These are phyloP conservation scores for Erodium maritimum DNA, from an alignment of 345 rosid genomes.

Conservation along the genomic window DNA sequence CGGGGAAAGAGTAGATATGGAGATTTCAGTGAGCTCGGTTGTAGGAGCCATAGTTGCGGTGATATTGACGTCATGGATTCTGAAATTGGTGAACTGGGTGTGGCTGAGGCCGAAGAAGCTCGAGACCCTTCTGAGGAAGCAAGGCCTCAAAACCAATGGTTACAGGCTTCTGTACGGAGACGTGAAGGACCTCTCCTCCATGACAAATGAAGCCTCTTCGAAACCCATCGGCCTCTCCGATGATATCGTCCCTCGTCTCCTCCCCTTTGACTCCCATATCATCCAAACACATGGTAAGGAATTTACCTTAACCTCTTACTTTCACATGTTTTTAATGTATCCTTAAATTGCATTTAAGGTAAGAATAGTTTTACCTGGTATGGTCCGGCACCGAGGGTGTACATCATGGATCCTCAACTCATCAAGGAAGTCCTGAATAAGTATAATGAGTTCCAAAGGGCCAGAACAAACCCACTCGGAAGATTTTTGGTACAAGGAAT, in stretches of 20 bases:
- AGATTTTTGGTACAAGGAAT: not conserved
- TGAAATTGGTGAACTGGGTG: constrained; percentile 18
- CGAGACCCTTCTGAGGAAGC: constrained; percentile 16
- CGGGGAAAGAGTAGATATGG: too few relatives aligned
- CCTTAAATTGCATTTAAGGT: not conserved
- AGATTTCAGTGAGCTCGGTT: not conserved
- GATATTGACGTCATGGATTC: not conserved
- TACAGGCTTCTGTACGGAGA: constrained; percentile 19
- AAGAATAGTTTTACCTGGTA: constrained; percentile 5
- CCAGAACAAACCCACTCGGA: not conserved
- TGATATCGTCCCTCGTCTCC: constrained; percentile 9
- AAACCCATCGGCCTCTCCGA: not conserved
- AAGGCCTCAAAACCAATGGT: constrained; percentile 18
- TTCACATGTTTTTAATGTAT: too few relatives aligned
- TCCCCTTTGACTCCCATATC: constrained; percentile 6
- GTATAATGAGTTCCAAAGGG: not conserved
- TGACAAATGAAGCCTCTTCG: too few relatives aligned
- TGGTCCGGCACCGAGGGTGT: constrained; percentile 8
- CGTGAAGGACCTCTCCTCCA: too few relatives aligned
- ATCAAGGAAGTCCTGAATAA: constrained; percentile 1
- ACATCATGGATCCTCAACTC: constrained; percentile 5
- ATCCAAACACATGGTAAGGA: constrained; percentile 14
- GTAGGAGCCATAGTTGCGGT: not conserved
- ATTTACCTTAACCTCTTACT: too few relatives aligned
- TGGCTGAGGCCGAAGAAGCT: constrained; percentile 27